Conservation (phyloP, 2,329 filamentous ascomycete genomes). For the Exophiala bonariae region DNA sequence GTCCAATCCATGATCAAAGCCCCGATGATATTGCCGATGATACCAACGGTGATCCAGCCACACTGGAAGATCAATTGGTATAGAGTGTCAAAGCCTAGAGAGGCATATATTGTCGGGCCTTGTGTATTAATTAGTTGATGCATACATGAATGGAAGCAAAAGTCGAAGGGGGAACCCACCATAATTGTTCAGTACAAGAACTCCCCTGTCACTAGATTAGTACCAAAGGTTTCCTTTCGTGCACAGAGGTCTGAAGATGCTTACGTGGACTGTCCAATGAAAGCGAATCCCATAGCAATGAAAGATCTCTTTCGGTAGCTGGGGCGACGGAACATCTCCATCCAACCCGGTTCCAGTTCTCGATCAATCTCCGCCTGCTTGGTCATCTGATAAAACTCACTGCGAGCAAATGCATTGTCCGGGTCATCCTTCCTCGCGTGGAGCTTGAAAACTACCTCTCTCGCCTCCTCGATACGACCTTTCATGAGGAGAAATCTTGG, state of each 20-base stretch:
- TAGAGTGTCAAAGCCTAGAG: slow-evolving; percentile 13
- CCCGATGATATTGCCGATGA: slow-evolving; percentile 13
- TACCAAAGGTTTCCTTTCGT: too few species aligned
- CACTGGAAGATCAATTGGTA: slow-evolving; percentile 17
- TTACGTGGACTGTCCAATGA: slow-evolving; percentile 20
- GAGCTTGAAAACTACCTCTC: slow-evolving; percentile 24
- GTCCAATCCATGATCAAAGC: slow-evolving; percentile 13
- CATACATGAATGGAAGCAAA: background rate
- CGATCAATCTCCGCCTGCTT: slow-evolving; percentile 21
- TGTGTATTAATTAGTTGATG: background rate
- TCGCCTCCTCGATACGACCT: slow-evolving; percentile 27
- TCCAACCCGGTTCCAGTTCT: slow-evolving; percentile 17
- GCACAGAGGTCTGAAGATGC: background rate
- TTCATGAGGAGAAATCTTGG: slow-evolving; percentile 32
- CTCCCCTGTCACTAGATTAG: background rate
- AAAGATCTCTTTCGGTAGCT: slow-evolving; percentile 19
- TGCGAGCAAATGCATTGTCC: slow-evolving; percentile 17
- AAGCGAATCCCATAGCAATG: slow-evolving; percentile 17
- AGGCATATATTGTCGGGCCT: slow-evolving; percentile 14
- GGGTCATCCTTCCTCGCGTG: slow-evolving; percentile 16
- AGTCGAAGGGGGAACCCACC: background rate
- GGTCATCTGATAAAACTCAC: slow-evolving; percentile 23
- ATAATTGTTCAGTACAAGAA: slow-evolving; percentile 18
- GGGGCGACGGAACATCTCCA: slow-evolving; percentile 17
- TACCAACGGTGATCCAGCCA: slow-evolving; percentile 16